Evolutionary conservation across 495 filamentous ascomycete genomes (phyloP), one percentile per base, ranked within the genome.

Genomic region (Hypoxylon cercidicola): DNA sequence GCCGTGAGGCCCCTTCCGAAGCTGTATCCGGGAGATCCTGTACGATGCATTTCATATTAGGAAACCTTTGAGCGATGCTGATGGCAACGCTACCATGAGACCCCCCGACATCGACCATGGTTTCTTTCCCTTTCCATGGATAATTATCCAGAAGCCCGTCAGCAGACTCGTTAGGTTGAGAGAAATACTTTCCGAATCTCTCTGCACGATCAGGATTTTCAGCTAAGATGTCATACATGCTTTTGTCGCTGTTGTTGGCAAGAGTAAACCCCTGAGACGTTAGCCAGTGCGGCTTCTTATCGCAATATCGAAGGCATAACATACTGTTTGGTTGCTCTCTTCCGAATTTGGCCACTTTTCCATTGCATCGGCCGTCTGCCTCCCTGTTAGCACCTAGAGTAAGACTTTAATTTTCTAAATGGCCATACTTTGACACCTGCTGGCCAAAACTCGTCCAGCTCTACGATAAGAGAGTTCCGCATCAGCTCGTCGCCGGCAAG

Each of bases 21-120:
- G 72, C 44, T 4, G 66, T 51, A 20, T 64, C 61, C 21, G 60
- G 61, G 4, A 75, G 53, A 49, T 78, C 76, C 21, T 78, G 76
- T 0, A 78, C 72, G 12, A 73, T 12, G 45, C 68, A 70, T 20
- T 60, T 62, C 3, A 70, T 60, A 23, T 70, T 57, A n/a, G 68
- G 51, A 10, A 66, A 70, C 5, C 45, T 12, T 43, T 64, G 13
- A 13, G 63, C 62, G 7, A 70, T 62, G 2, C 50, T 18, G 15
- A 60, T 63, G 1, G 62, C 63, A 30, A 70, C 55, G 13, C 37
- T 46, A 15, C 68, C 68, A 12, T 53, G 34, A 4, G 62, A 66
- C 0, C 68, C 68, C 5, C 68, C 68, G 6, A 70, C 62, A 30
- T 70, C 68, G 15, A 70, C 59, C 49, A 69, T 58, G 16, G 19